Base-by-base conservation (phyloP, 352 stramenopile species). In the Globisporangium abappressorium region DNA sequence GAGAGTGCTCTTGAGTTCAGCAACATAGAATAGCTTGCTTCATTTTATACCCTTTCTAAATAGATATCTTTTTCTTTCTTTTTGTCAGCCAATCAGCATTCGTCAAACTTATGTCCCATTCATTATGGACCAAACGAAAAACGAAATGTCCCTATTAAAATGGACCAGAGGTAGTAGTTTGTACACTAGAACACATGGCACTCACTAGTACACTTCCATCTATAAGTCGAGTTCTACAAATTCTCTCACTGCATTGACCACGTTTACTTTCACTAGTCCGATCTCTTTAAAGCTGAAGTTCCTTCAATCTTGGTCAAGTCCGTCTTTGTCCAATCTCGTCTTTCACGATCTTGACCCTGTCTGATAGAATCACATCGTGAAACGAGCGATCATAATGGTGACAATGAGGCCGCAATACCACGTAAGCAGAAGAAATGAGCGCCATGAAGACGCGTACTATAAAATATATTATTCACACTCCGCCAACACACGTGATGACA, bases 11-110 rank as follows among this genome's bases (percentile, higher is more conserved):
- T 53, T 53, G 46, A 53, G 18, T 53, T 53, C 46, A 53, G 46
- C 46, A 53, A 26, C 46, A 53, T 22, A 26, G 46, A 53, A 26
- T 53, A 53, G 46, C 46, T 53, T 26, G 47, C 47, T 54, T 30
- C 47, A 54, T 54, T 54, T 54, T 51, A 54, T 54, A 54, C 15
- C 47, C 20, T 54, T 54, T 54, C 20, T 54, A 54, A 54, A 54
- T 54, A 54, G 47, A 30, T 54, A 15, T 1, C 9, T 43, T 43
- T 43, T 43, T 54, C 22, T 15, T 54, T 24, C 20, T 30, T 54
- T 54, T 30, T 54, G 47, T 54, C 47, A 54, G 47, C 47, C 47
- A 54, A 54, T 54, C 20, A 54, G 20, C 47, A 54, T 26, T 54
- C 3, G 6, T 30, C 20, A 54, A 54, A 54, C 2, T 54, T 54